Evolutionary conservation across 2,329 filamentous ascomycete genomes (phyloP).

Genomic region (Fusarium sp.): DNA sequence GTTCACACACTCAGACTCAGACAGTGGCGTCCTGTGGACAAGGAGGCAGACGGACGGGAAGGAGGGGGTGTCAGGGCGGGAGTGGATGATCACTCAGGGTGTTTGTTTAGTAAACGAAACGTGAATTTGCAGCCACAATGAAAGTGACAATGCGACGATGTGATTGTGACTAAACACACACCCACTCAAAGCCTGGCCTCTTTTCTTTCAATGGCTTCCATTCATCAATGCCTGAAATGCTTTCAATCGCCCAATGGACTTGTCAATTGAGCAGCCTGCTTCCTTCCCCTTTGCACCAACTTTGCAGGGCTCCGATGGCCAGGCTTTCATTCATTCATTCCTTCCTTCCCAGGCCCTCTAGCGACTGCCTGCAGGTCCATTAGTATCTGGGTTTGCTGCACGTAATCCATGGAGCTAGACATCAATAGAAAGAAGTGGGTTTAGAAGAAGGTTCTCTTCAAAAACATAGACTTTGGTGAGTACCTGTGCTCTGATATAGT

Average conservation of each 20-base stretch:
- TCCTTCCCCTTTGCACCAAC: constrained; percentile 44
- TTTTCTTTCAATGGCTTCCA: constrained; percentile 15
- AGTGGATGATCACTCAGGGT: background rate
- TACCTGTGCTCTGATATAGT: constrained; percentile 5
- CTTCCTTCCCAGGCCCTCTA: constrained; percentile 9
- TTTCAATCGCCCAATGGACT: constrained; percentile 23
- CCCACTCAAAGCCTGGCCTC: constrained; percentile 5
- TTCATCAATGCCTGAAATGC: constrained; percentile 24
- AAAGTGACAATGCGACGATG: constrained; percentile 28
- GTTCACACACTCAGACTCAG: constrained; percentile 11
- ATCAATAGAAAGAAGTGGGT: background rate
- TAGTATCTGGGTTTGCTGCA: constrained; percentile 35
- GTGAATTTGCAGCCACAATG: constrained; percentile 35
- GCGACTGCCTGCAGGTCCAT: constrained; percentile 39
- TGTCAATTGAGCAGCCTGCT: constrained; percentile 23
- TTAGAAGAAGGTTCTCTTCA: background rate
- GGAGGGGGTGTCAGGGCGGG: constrained; percentile 22
- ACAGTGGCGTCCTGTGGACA: constrained; percentile 31
- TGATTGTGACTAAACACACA: constrained; percentile 17
- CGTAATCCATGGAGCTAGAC: background rate
- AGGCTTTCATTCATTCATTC: constrained; percentile 18
- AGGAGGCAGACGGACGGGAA: constrained; percentile 29
- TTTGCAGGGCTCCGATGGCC: constrained; percentile 35
- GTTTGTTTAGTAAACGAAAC: constrained; percentile 29
- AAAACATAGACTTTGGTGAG: constrained; percentile 9